Evolutionary conservation across 495 filamentous ascomycete genomes (phyloP).

Genomic region (Umbilicaria muhlenbergii): DNA sequence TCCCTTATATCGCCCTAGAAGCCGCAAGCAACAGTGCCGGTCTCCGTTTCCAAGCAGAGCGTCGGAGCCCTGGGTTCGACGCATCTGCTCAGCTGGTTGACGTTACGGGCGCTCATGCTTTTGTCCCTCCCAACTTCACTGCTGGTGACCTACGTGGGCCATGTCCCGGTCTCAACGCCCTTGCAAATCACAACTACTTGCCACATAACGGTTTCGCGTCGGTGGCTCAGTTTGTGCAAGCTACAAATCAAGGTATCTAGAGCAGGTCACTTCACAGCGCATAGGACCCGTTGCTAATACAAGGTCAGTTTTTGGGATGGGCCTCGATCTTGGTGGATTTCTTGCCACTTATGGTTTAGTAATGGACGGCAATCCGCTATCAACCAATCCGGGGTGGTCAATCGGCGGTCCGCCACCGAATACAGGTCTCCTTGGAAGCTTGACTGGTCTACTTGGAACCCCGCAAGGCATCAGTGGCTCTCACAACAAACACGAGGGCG

Average conservation of each 20-base stretch:
- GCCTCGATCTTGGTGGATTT: conserved; percentile 31
- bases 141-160: conserved; percentile 28
- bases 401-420: conserved; percentile 21
- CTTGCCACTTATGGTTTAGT: conserved; percentile 34
- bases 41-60: no score
- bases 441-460: conserved; percentile 16
- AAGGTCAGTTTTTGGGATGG: conserved; percentile 30
- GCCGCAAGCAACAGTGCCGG: no score
- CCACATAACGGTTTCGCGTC: conserved; percentile 33
- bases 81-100: conserved; percentile 4
- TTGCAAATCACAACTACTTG: conserved; percentile 39
- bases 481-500: conserved; percentile 41
- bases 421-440: conserved; percentile 13
- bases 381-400: conserved; percentile 24
- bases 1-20: no score
- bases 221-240: conserved; percentile 21
- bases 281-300: conserved; percentile 8
- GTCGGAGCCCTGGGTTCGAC: conserved; percentile 1
- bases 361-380: conserved; percentile 30
- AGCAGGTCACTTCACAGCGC: neutral
- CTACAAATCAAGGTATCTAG: conserved; percentile 1
- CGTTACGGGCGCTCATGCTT: conserved; percentile 22
- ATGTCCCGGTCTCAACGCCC: conserved; percentile 35
- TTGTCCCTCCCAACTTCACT: conserved; percentile 21
- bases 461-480: conserved; percentile 30